phyloP scores from a whole-genome alignment of 176 grass and related monocot genomes.

The Lolium multiflorum region DNA sequence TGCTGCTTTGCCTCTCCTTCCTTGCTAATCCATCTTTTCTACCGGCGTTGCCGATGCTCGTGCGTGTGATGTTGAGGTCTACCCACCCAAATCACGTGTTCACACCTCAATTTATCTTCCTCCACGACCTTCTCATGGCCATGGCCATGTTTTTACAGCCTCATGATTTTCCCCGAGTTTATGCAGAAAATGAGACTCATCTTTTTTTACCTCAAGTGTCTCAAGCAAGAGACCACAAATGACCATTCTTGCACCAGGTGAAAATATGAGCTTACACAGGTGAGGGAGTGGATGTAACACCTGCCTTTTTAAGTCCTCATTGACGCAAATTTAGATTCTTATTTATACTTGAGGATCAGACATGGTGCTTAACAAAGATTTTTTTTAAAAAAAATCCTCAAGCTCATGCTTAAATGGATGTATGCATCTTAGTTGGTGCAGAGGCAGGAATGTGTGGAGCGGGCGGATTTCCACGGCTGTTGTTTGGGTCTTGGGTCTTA shows the following conservation, averaged over 20 bases:
- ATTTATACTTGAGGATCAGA: no score
- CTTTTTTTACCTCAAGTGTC: background rate
- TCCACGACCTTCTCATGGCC: background rate
- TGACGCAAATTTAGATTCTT: no score
- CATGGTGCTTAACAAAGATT: no score
- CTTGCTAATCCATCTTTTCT: background rate
- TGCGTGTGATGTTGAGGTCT: conserved; percentile 42
- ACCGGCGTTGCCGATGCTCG: conserved; percentile 6
- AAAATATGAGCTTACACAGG: background rate
- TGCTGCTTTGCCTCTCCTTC: background rate
- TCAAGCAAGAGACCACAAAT: background rate
- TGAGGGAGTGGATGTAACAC: no score
- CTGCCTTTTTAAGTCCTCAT: no score
- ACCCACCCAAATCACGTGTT: conserved; percentile 42
- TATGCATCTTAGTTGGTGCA: no score
- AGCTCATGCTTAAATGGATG: no score
- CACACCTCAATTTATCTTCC: background rate
- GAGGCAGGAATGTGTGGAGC: no score
- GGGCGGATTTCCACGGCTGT: no score
- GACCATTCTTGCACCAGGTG: background rate
- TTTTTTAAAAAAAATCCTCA: no score
- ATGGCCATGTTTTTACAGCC: background rate
- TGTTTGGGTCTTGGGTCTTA: no score
- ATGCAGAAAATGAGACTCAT: background rate
- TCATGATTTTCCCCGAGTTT: background rate